Evolutionary conservation across 208 protist genomes (phyloP).

Genomic region (Trichomonas vaginalis): DNA sequence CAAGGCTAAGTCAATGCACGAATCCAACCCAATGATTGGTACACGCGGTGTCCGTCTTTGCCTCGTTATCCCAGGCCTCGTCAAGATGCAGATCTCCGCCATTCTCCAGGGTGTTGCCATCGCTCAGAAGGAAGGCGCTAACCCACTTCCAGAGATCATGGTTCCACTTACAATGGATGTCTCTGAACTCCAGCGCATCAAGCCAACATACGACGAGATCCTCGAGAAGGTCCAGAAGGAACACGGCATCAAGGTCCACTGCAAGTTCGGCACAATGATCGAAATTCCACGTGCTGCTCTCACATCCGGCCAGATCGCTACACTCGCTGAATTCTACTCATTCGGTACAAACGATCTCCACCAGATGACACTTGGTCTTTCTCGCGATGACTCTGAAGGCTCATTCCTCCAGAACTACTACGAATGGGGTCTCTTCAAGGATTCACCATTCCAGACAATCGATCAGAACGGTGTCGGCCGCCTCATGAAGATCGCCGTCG

Average conservation of each 20-base stretch:
- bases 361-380: slow-evolving; percentile 80
- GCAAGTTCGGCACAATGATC: neutral
- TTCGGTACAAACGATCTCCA: slow-evolving; percentile 78
- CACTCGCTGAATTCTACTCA: neutral
- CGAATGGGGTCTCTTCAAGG: slow-evolving; percentile 59
- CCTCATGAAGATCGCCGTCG: slow-evolving; percentile 61
- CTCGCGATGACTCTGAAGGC: slow-evolving; percentile 65
- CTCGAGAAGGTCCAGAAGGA: neutral
- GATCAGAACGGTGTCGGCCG: slow-evolving; percentile 69
- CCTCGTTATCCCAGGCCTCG: slow-evolving; percentile 73
- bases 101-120: neutral
- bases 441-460: slow-evolving; percentile 71
- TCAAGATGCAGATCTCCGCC: slow-evolving; percentile 67
- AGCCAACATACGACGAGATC: neutral
- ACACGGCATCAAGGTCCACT: neutral
- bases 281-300: neutral
- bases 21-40: slow-evolving; percentile 81
- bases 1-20: slow-evolving; percentile 29
- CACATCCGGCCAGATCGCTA: neutral
- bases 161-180: neutral
- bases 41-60: slow-evolving; percentile 69
- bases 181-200: neutral
- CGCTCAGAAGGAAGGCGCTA: neutral
- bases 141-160: neutral
- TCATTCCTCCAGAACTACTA: slow-evolving; percentile 69